Base-by-base conservation (phyloP, 768 basidiomycete genomes). In the Boletus sp. region DNA sequence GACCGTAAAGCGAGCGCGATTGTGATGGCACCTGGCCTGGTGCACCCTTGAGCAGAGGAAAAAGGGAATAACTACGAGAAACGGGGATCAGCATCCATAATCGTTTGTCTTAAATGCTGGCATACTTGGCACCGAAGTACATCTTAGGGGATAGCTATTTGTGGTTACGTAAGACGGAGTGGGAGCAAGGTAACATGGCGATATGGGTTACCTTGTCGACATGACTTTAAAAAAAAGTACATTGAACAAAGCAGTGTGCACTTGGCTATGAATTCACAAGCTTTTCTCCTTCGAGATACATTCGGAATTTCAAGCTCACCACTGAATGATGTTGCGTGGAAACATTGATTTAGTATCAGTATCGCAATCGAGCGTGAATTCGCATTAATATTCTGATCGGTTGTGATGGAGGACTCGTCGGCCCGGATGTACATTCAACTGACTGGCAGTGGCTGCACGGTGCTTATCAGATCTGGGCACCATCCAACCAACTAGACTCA, bases 161-260 rank as follows among this genome's bases (percentile, higher is more conserved):
- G 20, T 32, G 45, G 33, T 64, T 64, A 67, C 41, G 32, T 68
- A 69, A 66, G 33, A 24, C 20, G 24, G 18, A 32, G 41, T 40
- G 24, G 52, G 29, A 8, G 50, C 9, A 32, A 39, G 7, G 36
- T 36, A 48, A 36, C 64, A 48, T 48, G 29, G 52, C 36, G 47
- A 57, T 57, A 12, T 32, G 12, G 47, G 66, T 68, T 59, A 63
- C 68, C 68, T 61, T 61, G 56, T 65, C 58, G 48, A 65, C 63
- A 54, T 37, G 20, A 17, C 30, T 33, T 52, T 12, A 28, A 35
- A 52, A 35, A 52, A 58, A 24, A 40, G 44, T 14, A 7, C 17
- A 29, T 7, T 3, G 32, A 35, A 60, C 66, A 63, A 63, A 39
- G 55, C 17, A 48, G 24, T 5, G 10, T 33, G 32, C 6, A 8